Base-by-base conservation (phyloP, 352 stramenopile genomes). In the Phytophthora pinifolia region DNA sequence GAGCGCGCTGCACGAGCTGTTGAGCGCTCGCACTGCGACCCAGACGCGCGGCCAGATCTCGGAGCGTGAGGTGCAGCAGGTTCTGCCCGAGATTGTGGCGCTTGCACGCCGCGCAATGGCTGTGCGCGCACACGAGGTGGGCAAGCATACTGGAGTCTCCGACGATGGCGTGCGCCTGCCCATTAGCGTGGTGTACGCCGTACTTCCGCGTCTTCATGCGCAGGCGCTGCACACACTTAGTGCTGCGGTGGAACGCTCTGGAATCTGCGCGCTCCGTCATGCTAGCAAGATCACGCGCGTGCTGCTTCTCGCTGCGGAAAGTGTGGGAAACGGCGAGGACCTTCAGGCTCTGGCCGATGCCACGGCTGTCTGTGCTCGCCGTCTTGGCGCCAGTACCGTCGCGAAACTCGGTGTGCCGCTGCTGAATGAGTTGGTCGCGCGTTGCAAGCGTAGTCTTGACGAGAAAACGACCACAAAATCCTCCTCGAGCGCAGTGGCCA, bases 61-160 rank as follows among this genome's bases (percentile, higher is more conserved):
- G n/a, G 84, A 94, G 52, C 80, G 79, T 42, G 84, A 94, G 34
- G 77, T 85, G 46, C 78, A 89, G 58, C 63, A 85, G 31, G 63
- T 94, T 22, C 31, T 89, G 2, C 47, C 45, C 9, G 76, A 90
- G 8, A 38, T 90, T 17, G 44, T 92, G 33, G 45, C 64, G 14
- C 69, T 92, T 18, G 63, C 72, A 41, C 80, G 80, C 6, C 79
- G 84, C 14, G 72, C 84, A 5, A 63, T 94, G 46, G 70, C 62
- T 3, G 63, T 91, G 30, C 78, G 76, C 15, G 84, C 77, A 7
- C 70, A 86, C 17, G 79, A 92, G 33, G 73, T 92, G 38, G 84
- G 84, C 39, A 91, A 91, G 68, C 82, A 92, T 49, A 90, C 76
- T 9, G 82, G 79, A 14, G 69, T 92, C 18, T 94, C 84, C 5